Conservation (phyloP, 257 asterid species). For the Scutellaria galericulata region DNA sequence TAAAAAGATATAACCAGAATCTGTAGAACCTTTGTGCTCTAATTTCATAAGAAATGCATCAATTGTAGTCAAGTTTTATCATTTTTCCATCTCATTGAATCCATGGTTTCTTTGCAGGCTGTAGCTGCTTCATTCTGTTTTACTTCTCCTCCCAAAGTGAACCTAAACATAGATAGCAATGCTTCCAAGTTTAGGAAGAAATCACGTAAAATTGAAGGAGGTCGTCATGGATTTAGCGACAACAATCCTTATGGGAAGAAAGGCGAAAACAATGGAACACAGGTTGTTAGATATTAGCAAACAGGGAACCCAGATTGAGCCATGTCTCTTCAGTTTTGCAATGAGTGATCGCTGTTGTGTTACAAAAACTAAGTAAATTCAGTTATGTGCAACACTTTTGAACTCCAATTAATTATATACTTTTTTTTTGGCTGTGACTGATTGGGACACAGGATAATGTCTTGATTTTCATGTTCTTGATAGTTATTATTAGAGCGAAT, state of each 20-base stretch:
- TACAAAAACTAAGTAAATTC: background rate
- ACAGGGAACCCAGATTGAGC: background rate
- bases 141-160: constrained; percentile 73
- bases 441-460: too few relatives aligned
- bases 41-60: background rate
- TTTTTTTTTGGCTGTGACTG: too few relatives aligned
- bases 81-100: background rate
- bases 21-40: background rate
- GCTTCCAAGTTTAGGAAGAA: constrained; percentile 82
- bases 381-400: background rate
- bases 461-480: too few relatives aligned
- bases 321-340: constrained; percentile 25
- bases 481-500: too few relatives aligned
- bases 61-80: background rate
- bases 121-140: constrained; percentile 96
- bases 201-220: constrained; percentile 46
- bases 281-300: constrained; percentile 65
- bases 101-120: constrained; percentile 54
- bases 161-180: constrained; percentile 78
- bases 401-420: background rate
- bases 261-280: constrained; percentile 49
- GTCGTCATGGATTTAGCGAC: constrained; percentile 68
- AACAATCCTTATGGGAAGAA: constrained; percentile 74
- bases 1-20: background rate
- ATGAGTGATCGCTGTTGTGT: constrained; percentile 21